Percentiles rank a stretch among this genome's conserved stretches.
Conservation (phyloP, 139 green algal species). For the Asterochloris sp. region DNA sequence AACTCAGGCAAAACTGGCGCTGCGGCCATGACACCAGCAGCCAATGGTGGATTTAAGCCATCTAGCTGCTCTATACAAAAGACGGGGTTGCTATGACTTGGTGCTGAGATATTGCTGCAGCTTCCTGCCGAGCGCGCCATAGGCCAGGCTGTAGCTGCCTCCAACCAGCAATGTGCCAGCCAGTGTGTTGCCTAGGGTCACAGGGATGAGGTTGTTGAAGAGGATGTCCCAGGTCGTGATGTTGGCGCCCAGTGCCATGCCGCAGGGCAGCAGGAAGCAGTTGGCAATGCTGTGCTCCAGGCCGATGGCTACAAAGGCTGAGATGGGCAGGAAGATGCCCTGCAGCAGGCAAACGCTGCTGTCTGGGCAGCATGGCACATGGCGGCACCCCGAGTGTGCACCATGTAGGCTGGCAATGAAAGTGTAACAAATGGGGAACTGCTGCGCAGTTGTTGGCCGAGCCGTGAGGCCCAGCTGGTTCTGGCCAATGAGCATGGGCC, state of each 20-base stretch:
- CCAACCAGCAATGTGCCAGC: slow-evolving; percentile 68
- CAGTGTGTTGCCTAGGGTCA: slow-evolving; percentile 87
- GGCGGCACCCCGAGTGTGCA: too few relatives aligned
- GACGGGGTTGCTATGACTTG: too few relatives aligned
- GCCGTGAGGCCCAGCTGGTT: background rate
- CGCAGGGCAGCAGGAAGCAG: slow-evolving; percentile 75
- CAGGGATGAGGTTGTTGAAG: slow-evolving; percentile 79
- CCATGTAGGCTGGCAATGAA: too few relatives aligned
- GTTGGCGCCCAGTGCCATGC: slow-evolving; percentile 47
- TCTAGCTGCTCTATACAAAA: too few relatives aligned
- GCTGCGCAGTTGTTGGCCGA: too few relatives aligned
- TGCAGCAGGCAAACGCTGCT: background rate
- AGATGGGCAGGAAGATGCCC: slow-evolving; percentile 64
- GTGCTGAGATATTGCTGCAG: too few relatives aligned
- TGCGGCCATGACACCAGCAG: too few relatives aligned
- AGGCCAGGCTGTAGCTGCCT: slow-evolving; percentile 22
- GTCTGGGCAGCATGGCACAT: background rate
- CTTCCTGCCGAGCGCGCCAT: slow-evolving; percentile 46
- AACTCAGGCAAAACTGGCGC: too few relatives aligned
- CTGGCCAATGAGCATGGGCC: too few relatives aligned
- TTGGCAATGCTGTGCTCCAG: slow-evolving; percentile 61
- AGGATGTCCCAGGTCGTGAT: slow-evolving; percentile 72
- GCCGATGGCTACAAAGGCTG: slow-evolving; percentile 78
- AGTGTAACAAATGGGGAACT: too few relatives aligned
- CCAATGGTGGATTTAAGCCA: too few relatives aligned